These are phyloP conservation scores for Ziziphus jujuba DNA, from an alignment of 306 rosid genomes.

Conservation along the genomic window DNA sequence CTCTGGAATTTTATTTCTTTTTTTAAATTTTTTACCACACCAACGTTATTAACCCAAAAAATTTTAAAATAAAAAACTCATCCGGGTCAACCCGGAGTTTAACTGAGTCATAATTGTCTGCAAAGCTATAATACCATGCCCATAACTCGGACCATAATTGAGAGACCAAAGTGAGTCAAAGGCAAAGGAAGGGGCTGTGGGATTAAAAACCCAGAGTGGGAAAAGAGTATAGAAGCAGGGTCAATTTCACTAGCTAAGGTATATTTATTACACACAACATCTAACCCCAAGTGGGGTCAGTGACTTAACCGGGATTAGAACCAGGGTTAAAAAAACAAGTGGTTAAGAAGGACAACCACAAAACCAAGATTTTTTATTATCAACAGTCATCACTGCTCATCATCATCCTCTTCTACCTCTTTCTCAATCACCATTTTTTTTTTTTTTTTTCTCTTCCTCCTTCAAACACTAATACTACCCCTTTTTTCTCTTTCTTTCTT, in stretches of 20 bases:
- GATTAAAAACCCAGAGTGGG: background rate
- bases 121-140: background rate
- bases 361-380: conserved; percentile 66
- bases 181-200: background rate
- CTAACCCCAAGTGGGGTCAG: conserved; percentile 64
- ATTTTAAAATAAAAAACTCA: background rate
- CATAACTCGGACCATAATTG: conserved; percentile 1
- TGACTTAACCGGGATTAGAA: conserved; percentile 87
- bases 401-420: conserved; percentile 39
- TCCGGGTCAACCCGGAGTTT: conserved; percentile 33
- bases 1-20: background rate
- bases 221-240: conserved; percentile 1
- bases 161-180: conserved; percentile 3
- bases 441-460: background rate
- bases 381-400: conserved; percentile 67
- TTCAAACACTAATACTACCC: background rate
- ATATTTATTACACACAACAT: conserved; percentile 60
- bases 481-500: background rate
- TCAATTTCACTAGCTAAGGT: conserved; percentile 14
- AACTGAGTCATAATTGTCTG: conserved; percentile 19
- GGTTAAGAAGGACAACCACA: conserved; percentile 90
- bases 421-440: background rate
- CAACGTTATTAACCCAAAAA: no score
- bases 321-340: conserved; percentile 82
- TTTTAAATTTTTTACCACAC: no score